These are phyloP conservation scores for Gloeostereum incarnatum DNA, from an alignment of 768 basidiomycete genomes.

Conservation along the genomic window DNA sequence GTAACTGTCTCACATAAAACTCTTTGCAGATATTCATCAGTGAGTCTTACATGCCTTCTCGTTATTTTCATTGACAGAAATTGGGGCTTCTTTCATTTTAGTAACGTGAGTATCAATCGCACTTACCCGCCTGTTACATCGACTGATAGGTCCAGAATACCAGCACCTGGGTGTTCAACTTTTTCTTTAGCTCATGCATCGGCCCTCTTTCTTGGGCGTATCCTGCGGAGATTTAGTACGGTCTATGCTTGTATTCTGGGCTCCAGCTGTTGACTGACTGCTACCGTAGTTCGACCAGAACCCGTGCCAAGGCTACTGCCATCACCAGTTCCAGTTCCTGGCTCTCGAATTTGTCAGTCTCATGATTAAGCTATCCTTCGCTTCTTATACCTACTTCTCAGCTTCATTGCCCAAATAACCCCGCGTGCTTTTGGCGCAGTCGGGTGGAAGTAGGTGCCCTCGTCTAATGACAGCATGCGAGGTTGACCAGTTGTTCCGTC, in stretches of 20 bases:
- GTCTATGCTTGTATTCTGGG: background rate
- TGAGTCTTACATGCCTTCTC: constrained; percentile 15
- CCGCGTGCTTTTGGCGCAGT: constrained; percentile 28
- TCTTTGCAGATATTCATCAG: constrained; percentile 29
- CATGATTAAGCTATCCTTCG: background rate
- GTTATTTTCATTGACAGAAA: background rate
- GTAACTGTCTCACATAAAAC: background rate
- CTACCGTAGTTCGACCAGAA: constrained; percentile 23
- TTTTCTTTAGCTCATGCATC: constrained; percentile 36
- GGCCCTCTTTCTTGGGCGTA: constrained; percentile 37
- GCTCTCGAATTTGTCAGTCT: constrained; percentile 32
- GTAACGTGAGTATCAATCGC: constrained; percentile 14
- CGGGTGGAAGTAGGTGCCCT: constrained; percentile 28
- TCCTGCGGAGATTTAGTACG: constrained; percentile 30
- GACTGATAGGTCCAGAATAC: constrained; percentile 3
- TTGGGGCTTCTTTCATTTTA: constrained; percentile 2
- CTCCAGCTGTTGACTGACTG: background rate
- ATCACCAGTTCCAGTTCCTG: constrained; percentile 34
- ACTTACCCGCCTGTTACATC: background rate
- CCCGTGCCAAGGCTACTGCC: constrained; percentile 34
- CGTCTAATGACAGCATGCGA: background rate
- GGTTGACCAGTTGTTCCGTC: constrained; percentile 1
- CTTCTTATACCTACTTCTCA: constrained; percentile 6
- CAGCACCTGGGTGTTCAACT: constrained; percentile 38
- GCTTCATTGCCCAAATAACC: constrained; percentile 37